Evolutionary conservation across 1,139 yeast species (phyloP), one percentile per base, ranked within the genome.

Genomic region (Pichia sp.): DNA sequence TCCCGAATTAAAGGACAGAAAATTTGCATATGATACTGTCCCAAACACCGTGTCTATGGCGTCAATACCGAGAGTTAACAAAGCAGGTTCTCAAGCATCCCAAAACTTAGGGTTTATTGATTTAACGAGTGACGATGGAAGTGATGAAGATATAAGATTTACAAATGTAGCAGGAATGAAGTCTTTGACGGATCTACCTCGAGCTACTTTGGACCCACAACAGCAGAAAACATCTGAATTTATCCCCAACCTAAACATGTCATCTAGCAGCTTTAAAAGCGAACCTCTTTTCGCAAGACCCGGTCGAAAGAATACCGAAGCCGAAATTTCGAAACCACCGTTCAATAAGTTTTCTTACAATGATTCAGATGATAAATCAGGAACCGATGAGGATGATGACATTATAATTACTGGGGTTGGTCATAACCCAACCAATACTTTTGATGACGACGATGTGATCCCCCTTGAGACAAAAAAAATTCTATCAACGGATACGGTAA

Each of bases 361-460:
- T 51, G 58, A 56, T 50, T 30, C 50, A 2, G 57, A 56, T 46
- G 57, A 52, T n/a, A 43, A 51, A 36, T 43, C 45, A 9, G 50
- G 41, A 12, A 24, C 46, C 29, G 49, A 54, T 24, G 55, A 55
- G 4, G 43, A 46, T 17, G 62, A 61, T 46, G 65, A 63, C 47
- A 56, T 61, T 9, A 45, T 55, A n/a, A 57, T 60, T 20, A 51
- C 58, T 4, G 56, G 59, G 10, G 55, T 54, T 4, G 17, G 29
- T 7, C 50, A 42, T 24, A 42, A 30, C 34, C n/a, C 45, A 36
- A 42, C 48, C 16, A 2, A 6, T n/a, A 16, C 48, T 6, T 49
- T 49, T 12, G 20, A 16, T 34, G 31, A 24, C 4, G 29, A 40
- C 17, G 34, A 20, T 31, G 33, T n/a, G 6, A 8, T 12, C 17